A percentile compares a stretch with the other conserved stretches of the same genome.
These are phyloP conservation scores for Pholiota microspora DNA, from an alignment of 768 basidiomycete genomes.

Conservation along the genomic window DNA sequence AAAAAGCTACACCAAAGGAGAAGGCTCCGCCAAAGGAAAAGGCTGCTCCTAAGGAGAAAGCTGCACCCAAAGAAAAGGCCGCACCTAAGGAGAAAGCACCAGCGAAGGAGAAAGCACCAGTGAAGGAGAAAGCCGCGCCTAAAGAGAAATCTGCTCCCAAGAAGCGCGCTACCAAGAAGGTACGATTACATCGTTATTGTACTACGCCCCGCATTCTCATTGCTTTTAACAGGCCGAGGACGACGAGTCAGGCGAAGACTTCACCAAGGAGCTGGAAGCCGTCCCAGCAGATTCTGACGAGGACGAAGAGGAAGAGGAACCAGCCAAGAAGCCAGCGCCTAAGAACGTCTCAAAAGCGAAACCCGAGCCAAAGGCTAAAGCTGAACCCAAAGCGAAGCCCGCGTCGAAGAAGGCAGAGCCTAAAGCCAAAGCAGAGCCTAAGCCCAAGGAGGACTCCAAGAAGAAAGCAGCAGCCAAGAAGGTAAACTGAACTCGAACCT, in stretches of 20 bases:
- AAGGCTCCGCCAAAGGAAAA: constrained; percentile 6
- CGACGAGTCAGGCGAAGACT: constrained; percentile 44
- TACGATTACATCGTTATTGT: constrained; percentile 17
- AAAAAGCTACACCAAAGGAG: constrained; percentile 7
- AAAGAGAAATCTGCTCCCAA: constrained; percentile 22
- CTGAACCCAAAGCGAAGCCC: not conserved
- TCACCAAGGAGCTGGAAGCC: constrained; percentile 36
- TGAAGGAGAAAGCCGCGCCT: constrained; percentile 10
- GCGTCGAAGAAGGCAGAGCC: constrained; percentile 1
- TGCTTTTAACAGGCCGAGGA: constrained; percentile 20
- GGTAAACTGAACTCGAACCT: constrained; percentile 9
- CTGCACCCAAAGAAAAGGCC: not conserved
- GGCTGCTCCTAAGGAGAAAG: constrained; percentile 31
- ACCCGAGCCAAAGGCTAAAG: constrained; percentile 7
- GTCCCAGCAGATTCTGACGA: constrained; percentile 36
- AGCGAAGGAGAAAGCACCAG: constrained; percentile 11
- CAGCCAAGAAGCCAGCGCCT: constrained; percentile 38
- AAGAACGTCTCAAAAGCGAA: constrained; percentile 16
- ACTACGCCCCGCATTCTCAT: not conserved
- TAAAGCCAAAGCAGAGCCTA: constrained; percentile 13
- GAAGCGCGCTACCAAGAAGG: constrained; percentile 26
- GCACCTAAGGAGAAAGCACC: constrained; percentile 2
- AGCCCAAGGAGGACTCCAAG: not conserved
- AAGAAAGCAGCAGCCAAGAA: constrained; percentile 2
- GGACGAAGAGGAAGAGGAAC: constrained; percentile 36